Evolutionary conservation across 345 rosid species (phyloP), one percentile per base, ranked within the genome.

Genomic region (Psidium friedrichsthalianum): DNA sequence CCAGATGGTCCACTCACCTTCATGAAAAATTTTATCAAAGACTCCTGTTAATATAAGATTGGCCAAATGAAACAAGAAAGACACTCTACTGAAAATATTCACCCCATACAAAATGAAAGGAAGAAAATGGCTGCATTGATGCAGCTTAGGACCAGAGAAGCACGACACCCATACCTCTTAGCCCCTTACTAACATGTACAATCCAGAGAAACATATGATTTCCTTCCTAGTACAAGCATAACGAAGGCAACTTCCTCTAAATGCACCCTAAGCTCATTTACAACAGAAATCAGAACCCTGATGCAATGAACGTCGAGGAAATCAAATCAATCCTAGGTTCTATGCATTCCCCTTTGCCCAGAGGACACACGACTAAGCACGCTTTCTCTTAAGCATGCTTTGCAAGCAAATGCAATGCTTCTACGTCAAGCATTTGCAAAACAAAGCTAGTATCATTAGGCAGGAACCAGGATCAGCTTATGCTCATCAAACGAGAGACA

Each of bases 1-100:
- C 94, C 93, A 81, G 94, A 94, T 27, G 95, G 95, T 59, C 95
- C 96, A 32, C 90, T 83, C 83, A 91, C 94, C 94, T 91, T 86
- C 29, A 83, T 16, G 82, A 54, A 55, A 25, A 74, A n/a, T 58
- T 51, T 69, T 85, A 22, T 42, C 74, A 21, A 27, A 18, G 85
- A 69, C 44, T 69, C 6, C 78, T 32, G 2, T 36, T 69, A 36
- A 56, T 7, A 11, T 44, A 61, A 51, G 64, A 84, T 24, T 51
- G 18, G 51, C 47, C 53, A 64, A 47, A 24, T 42, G 6, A 27
- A 49, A 51, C 18, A 84, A 44, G 51, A 56, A 24, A 64, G 81
- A 69, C 10, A 51, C n/a, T 47, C 24, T 9, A 18, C 11, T 11
- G 12, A 69, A 69, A 18, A 18, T 36, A 4, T 42, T 69, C 11